phyloP scores from a whole-genome alignment of 306 rosid species.

The Cicer arietinum region DNA sequence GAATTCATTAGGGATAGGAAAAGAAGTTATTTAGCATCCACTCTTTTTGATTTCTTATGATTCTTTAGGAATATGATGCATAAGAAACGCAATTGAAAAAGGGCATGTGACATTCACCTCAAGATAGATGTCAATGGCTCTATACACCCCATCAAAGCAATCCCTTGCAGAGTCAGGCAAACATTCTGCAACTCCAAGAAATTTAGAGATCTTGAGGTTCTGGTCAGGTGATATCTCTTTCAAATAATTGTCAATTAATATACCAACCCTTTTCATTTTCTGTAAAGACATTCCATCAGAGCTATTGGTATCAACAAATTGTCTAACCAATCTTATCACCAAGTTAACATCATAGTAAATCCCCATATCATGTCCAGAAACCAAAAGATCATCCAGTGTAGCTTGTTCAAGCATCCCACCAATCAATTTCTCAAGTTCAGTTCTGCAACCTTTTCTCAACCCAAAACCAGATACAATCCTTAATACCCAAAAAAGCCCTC shows the following conservation, averaged over 20 bases:
- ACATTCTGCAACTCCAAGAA: slow-evolving; percentile 81
- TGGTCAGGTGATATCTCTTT: slow-evolving; percentile 89
- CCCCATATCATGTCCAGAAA: slow-evolving; percentile 65
- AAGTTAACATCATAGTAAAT: slow-evolving; percentile 74
- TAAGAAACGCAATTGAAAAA: slow-evolving; percentile 35
- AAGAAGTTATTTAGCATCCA: neutral
- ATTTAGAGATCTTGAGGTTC: slow-evolving; percentile 73
- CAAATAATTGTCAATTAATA: slow-evolving; percentile 74
- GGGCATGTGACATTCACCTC: slow-evolving; percentile 55
- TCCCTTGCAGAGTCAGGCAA: slow-evolving; percentile 80
- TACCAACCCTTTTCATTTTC: slow-evolving; percentile 74
- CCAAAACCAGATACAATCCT: slow-evolving; percentile 76
- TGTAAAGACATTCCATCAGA: slow-evolving; percentile 46
- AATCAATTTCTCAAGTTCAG: slow-evolving; percentile 72
- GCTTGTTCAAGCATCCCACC: slow-evolving; percentile 76
- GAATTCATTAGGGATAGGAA: slow-evolving; percentile 10
- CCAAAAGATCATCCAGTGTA: slow-evolving; percentile 78
- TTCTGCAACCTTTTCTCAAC: slow-evolving; percentile 53
- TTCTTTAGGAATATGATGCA: slow-evolving; percentile 36
- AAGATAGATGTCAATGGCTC: slow-evolving; percentile 83
- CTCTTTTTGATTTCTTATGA: slow-evolving; percentile 22
- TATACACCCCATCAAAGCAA: slow-evolving; percentile 72
- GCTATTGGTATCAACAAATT: slow-evolving; percentile 54
- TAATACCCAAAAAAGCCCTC: slow-evolving; percentile 73
- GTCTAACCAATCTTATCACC: slow-evolving; percentile 71